Conservation (phyloP, 306 rosid genomes). For the Rosa chinensis region DNA sequence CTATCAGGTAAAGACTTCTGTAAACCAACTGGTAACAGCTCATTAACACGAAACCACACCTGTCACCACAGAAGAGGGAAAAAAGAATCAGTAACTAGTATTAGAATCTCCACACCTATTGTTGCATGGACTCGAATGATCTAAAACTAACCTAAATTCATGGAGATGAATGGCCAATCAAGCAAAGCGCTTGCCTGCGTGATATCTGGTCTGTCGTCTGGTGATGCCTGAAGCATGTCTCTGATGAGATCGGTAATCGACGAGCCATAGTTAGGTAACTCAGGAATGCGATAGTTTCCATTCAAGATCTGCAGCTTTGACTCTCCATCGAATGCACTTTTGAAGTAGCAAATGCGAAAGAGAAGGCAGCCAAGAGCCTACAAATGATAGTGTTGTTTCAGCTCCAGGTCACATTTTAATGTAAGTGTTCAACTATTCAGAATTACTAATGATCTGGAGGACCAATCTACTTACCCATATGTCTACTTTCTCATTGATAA, state of each 20-base stretch:
- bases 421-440: background rate
- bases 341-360: constrained; percentile 94
- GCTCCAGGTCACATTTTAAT: constrained; percentile 11
- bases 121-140: constrained; percentile 62
- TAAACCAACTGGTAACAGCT: constrained; percentile 68
- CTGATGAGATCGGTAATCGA: constrained; percentile 67
- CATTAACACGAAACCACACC: constrained; percentile 98
- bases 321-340: constrained; percentile 96
- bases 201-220: constrained; percentile 99
- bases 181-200: constrained; percentile 99
- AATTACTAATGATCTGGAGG: constrained; percentile 19
- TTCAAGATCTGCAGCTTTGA: constrained; percentile 95
- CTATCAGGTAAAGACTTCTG: constrained; percentile 91
- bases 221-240: constrained; percentile 93
- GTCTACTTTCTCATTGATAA: constrained; percentile 93
- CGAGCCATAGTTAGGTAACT: constrained; percentile 69
- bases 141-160: constrained; percentile 99
- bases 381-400: constrained; percentile 30
- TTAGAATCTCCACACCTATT: constrained; percentile 49
- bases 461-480: constrained; percentile 76
- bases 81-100: constrained; percentile 37
- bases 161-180: constrained; percentile 99
- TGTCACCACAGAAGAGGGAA: constrained; percentile 36
- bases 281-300: constrained; percentile 98
- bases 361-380: constrained; percentile 99